These are phyloP conservation scores for Cutaneotrichosporon daszewskae DNA, from an alignment of 1,284 basidiomycete species.

Conservation along the genomic window DNA sequence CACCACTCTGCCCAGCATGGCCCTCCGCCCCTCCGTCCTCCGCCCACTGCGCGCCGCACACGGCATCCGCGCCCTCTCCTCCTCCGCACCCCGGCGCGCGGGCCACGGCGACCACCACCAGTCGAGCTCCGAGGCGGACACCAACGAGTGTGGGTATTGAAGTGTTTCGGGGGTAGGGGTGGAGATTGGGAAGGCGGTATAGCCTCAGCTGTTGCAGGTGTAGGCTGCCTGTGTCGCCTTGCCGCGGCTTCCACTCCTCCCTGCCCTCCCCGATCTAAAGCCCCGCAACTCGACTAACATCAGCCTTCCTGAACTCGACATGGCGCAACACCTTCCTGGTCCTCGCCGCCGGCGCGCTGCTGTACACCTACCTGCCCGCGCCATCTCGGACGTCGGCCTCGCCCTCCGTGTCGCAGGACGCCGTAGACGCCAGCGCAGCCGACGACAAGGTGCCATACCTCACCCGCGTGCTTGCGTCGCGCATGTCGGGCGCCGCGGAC, in stretches of 20 bases:
- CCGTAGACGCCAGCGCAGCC: slow-evolving; percentile 20
- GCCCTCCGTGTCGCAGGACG: slow-evolving; percentile 29
- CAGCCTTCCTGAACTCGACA: slow-evolving; percentile 43
- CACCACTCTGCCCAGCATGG: too few relatives aligned
- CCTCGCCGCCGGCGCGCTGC: slow-evolving; percentile 25
- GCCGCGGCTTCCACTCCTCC: too few relatives aligned
- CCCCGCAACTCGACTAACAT: too few relatives aligned
- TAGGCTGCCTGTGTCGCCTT: too few relatives aligned
- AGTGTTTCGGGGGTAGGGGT: not conserved
- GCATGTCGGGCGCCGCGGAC: slow-evolving; percentile 33
- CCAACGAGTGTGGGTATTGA: not conserved
- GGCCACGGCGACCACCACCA: not conserved
- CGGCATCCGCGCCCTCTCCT: not conserved
- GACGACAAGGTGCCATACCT: slow-evolving; percentile 27
- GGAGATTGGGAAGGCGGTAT: not conserved
- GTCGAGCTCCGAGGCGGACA: not conserved
- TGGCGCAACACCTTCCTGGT: slow-evolving; percentile 37
- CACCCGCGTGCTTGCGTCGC: slow-evolving; percentile 42
- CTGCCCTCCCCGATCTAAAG: too few relatives aligned
- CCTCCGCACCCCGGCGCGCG: not conserved
- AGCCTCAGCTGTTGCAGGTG: too few relatives aligned
- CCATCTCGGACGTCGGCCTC: slow-evolving; percentile 26
- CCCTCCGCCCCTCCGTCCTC: too few relatives aligned
- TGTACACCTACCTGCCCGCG: slow-evolving; percentile 39
- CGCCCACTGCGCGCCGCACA: not conserved